phyloP scores from a whole-genome alignment of 1,284 basidiomycete species.

The Cerrena zonata region DNA sequence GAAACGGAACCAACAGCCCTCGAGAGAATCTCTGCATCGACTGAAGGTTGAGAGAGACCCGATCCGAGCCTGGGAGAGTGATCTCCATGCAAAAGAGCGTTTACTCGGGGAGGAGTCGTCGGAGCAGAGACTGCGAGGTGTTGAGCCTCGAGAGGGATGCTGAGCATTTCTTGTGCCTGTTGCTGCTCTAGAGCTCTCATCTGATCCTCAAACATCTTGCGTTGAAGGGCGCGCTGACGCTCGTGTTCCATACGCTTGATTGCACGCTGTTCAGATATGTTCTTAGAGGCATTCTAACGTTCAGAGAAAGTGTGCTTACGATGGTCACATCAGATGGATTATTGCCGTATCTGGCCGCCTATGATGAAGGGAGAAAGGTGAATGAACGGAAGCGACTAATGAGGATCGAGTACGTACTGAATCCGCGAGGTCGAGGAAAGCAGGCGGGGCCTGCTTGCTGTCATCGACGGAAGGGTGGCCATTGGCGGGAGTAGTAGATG shows the following conservation, averaged over 20 bases:
- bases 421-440: constrained; percentile 84
- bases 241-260: constrained; percentile 88
- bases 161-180: constrained; percentile 79
- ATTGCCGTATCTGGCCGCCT: constrained; percentile 74
- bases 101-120: constrained; percentile 76
- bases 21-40: constrained; percentile 56
- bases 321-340: constrained; percentile 77
- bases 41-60: constrained; percentile 40
- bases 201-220: constrained; percentile 88
- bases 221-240: constrained; percentile 76
- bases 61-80: constrained; percentile 36
- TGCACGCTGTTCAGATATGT: constrained; percentile 55
- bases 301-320: constrained; percentile 41
- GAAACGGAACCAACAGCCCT: constrained; percentile 57
- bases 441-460: constrained; percentile 78
- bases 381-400: constrained; percentile 10
- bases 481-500: constrained; percentile 65
- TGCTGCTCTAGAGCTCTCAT: constrained; percentile 88
- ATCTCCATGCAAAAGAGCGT: constrained; percentile 47
- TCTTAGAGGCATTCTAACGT: constrained; percentile 1
- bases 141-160: constrained; percentile 63
- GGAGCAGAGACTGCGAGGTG: constrained; percentile 76
- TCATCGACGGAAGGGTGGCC: constrained; percentile 59
- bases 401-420: constrained; percentile 51
- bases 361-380: constrained; percentile 15